phyloP scores from a whole-genome alignment of 805 yeast genomes.

The Wickerhamiella vanderwaltii region DNA sequence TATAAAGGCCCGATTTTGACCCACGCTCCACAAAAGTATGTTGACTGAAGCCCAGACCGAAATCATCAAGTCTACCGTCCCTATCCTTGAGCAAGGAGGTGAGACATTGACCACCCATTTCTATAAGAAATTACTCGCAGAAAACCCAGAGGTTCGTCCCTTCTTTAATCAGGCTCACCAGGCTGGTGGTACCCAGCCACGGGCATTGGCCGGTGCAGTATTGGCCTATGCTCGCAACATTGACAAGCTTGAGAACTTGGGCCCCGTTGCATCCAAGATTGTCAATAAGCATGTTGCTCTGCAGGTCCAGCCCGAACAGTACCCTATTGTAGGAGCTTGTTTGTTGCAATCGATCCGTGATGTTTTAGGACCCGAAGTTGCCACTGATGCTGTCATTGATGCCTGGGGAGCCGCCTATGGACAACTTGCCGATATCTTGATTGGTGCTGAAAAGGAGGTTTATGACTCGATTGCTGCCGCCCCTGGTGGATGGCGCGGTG shows the following conservation, averaged over 20 bases:
- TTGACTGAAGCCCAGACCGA: constrained; percentile 7
- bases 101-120: constrained; percentile 41
- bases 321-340: constrained; percentile 49
- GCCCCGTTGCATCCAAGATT: constrained; percentile 44
- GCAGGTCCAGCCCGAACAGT: constrained; percentile 50
- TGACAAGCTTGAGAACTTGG: constrained; percentile 43
- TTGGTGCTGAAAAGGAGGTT: constrained; percentile 39
- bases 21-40: no score
- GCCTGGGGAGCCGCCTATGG: constrained; percentile 61
- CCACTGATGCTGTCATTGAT: constrained; percentile 23
- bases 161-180: constrained; percentile 54
- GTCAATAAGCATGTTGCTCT: constrained; percentile 57
- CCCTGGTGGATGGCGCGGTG: constrained; percentile 39
- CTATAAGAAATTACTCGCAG: constrained; percentile 43
- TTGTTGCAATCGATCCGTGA: constrained; percentile 43
- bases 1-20: no score
- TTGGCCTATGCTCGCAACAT: constrained; percentile 51
- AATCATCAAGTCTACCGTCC: constrained; percentile 29
- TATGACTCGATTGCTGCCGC: constrained; percentile 32
- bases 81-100: constrained; percentile 46
- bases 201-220: constrained; percentile 50
- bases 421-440: constrained; percentile 48
- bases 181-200: constrained; percentile 43
- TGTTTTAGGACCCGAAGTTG: constrained; percentile 41
- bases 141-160: constrained; percentile 43